Evolutionary conservation across 495 filamentous ascomycete genomes (phyloP).

Genomic region (Parachaetomium inaequale): DNA sequence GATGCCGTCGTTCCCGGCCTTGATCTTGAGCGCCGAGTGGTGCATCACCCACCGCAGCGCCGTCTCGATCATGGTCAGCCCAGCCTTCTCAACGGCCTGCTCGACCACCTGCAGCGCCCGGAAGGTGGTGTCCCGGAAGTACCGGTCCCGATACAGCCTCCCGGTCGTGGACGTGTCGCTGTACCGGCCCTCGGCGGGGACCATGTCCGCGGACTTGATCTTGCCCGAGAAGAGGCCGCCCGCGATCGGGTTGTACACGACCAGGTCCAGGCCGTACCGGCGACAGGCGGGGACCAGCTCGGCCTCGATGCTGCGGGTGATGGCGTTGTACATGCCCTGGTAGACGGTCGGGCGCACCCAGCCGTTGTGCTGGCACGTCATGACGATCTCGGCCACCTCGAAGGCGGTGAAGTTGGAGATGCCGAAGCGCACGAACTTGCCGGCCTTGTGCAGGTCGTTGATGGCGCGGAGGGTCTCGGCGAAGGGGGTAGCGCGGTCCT

Average conservation of each 20-base stretch:
- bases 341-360: constrained; percentile 70
- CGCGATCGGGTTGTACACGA: constrained; percentile 87
- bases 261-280: constrained; percentile 82
- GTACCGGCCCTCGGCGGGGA: constrained; percentile 68
- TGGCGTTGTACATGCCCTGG: constrained; percentile 65
- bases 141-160: constrained; percentile 68
- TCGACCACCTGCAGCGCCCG: constrained; percentile 71
- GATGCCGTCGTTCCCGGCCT: constrained; percentile 72
- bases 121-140: constrained; percentile 78
- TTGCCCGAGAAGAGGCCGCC: constrained; percentile 84
- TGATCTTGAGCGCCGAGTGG: constrained; percentile 75
- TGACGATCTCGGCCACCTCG: constrained; percentile 85
- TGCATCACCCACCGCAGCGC: constrained; percentile 77
- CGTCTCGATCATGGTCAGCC: constrained; percentile 74
- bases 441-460: constrained; percentile 78
- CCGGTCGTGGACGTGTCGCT: constrained; percentile 54
- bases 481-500: constrained; percentile 72
- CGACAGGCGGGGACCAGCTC: constrained; percentile 77
- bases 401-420: constrained; percentile 83
- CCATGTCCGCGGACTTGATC: constrained; percentile 64
- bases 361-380: constrained; percentile 73
- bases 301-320: constrained; percentile 71
- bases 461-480: constrained; percentile 72
- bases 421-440: constrained; percentile 80
- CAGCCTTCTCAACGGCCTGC: constrained; percentile 67